phyloP scores from a whole-genome alignment of 1,139 yeast genomes.

The Geotrichum europaeum region DNA sequence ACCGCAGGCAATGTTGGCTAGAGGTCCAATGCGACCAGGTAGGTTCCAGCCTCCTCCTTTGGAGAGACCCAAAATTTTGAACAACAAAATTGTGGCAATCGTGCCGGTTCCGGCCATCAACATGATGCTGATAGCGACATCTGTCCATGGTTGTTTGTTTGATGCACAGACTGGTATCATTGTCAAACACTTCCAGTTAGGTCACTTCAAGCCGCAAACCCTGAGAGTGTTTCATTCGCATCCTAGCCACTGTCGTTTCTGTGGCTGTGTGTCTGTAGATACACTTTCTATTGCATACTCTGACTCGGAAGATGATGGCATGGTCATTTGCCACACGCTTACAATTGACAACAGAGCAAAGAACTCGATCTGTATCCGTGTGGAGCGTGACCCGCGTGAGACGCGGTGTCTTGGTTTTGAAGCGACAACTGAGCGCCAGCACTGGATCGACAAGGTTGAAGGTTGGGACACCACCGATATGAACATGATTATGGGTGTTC shows the following conservation, averaged over 20 bases:
- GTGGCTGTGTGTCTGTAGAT: constrained; percentile 80
- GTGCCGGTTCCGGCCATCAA: constrained; percentile 31
- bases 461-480: constrained; percentile 76
- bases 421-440: constrained; percentile 62
- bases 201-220: constrained; percentile 54
- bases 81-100: constrained; percentile 19
- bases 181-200: constrained; percentile 51
- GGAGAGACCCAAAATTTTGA: constrained; percentile 12
- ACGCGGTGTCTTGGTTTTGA: constrained; percentile 82
- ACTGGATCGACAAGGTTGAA: constrained; percentile 59
- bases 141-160: constrained; percentile 39
- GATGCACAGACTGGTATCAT: constrained; percentile 73
- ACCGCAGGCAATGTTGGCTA: constrained; percentile 14
- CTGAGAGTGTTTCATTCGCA: constrained; percentile 70
- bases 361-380: constrained; percentile 74
- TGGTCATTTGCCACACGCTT: constrained; percentile 66
- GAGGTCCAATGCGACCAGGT: constrained; percentile 8
- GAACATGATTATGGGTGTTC: constrained; percentile 70
- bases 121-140: constrained; percentile 28
- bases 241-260: constrained; percentile 81
- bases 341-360: constrained; percentile 69
- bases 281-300: constrained; percentile 68
- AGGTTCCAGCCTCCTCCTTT: neutral
- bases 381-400: constrained; percentile 87
- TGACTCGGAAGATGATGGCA: constrained; percentile 46